Evolutionary conservation across 73 alveolate genomes (phyloP).

Genomic region (Stentor roeselii): DNA sequence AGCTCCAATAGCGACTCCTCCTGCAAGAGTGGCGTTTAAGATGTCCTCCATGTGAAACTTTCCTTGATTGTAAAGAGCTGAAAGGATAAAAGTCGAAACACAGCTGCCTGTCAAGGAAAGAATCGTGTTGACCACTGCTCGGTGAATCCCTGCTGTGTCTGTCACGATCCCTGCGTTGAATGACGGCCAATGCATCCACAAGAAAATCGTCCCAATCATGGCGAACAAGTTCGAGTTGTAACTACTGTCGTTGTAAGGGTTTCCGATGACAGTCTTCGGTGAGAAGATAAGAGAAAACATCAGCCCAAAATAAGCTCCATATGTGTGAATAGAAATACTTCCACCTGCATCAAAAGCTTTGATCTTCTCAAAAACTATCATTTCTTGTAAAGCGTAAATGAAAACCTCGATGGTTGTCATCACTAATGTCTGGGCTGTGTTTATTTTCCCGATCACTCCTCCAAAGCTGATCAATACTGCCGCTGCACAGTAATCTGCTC

Average conservation of each 20-base stretch:
- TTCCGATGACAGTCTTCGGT: slow-evolving; percentile 49
- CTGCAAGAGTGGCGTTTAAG: slow-evolving; percentile 82
- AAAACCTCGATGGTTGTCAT: slow-evolving; percentile 46
- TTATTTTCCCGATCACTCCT: slow-evolving; percentile 67
- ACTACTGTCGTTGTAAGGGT: slow-evolving; percentile 53
- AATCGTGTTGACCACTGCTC: slow-evolving; percentile 74
- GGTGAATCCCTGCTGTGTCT: slow-evolving; percentile 46
- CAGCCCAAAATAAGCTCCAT: slow-evolving; percentile 87
- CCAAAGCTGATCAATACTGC: slow-evolving; percentile 67
- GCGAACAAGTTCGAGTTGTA: slow-evolving; percentile 72
- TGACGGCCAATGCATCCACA: slow-evolving; percentile 90
- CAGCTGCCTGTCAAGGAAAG: slow-evolving; percentile 64
- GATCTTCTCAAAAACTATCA: slow-evolving; percentile 22
- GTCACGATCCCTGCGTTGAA: slow-evolving; percentile 71
- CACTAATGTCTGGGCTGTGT: slow-evolving; percentile 52
- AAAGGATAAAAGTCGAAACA: slow-evolving; percentile 50
- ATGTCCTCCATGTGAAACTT: slow-evolving; percentile 74
- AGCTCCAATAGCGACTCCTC: slow-evolving; percentile 72
- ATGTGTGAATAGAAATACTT: slow-evolving; percentile 70
- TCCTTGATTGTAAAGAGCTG: slow-evolving; percentile 41
- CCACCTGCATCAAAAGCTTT: slow-evolving; percentile 85
- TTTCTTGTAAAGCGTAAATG: slow-evolving; percentile 48
- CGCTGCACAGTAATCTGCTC: slow-evolving; percentile 60
- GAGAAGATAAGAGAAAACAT: slow-evolving; percentile 47
- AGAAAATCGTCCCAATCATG: slow-evolving; percentile 81